Evolutionary conservation across 345 rosid genomes (phyloP).

Genomic region (rapeseed (Brassica napus)): DNA sequence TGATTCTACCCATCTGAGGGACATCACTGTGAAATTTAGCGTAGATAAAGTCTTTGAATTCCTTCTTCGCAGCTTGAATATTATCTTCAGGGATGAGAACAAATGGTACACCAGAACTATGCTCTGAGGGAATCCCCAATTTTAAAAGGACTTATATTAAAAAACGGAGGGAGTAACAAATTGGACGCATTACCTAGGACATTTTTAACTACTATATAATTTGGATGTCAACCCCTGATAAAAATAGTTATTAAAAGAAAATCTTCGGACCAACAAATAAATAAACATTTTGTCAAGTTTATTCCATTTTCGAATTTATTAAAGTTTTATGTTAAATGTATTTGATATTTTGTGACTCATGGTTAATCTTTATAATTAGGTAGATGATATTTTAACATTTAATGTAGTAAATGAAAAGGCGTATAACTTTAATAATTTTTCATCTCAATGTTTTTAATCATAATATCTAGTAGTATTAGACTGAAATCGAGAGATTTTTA

Average conservation of each 20-base stretch:
- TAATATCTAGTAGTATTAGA: neutral
- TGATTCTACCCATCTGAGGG: too few species aligned
- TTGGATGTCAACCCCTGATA: neutral
- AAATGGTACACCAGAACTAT: too few species aligned
- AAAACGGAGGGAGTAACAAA: too few species aligned
- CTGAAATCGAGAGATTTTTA: neutral
- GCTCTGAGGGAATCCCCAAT: too few species aligned
- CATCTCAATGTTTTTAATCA: neutral
- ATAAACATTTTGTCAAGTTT: neutral
- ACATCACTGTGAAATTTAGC: too few species aligned
- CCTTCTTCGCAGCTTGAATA: too few species aligned
- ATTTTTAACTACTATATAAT: neutral
- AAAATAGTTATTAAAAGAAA: neutral
- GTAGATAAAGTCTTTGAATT: too few species aligned
- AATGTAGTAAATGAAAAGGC: neutral
- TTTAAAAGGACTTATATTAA: too few species aligned
- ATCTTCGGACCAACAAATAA: neutral
- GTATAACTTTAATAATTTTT: neutral
- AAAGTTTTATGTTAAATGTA: neutral
- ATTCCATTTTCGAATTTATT: neutral
- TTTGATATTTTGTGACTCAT: neutral
- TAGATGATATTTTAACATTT: neutral
- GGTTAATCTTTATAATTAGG: neutral
- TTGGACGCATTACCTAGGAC: neutral
- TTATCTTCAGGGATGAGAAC: too few species aligned